Base-by-base conservation (phyloP, 768 basidiomycete genomes). In the Sutorius australiensis region DNA sequence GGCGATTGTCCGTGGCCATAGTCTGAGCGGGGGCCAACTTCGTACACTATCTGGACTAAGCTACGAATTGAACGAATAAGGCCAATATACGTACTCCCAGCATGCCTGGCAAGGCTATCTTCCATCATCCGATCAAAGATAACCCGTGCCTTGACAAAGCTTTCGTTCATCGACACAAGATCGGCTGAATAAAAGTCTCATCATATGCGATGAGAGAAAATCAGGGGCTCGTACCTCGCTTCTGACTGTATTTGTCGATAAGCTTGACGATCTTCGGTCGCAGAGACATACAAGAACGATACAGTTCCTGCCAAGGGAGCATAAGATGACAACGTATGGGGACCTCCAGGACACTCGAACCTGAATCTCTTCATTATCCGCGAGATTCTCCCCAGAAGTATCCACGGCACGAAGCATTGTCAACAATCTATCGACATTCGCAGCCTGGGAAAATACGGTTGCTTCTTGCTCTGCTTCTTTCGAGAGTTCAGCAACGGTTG, bases 181-280 rank as follows among this genome's bases (percentile, higher is more conserved):
- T 98, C 95, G 51, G 94, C 95, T 95, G 60, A 13, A 50, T 13
- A 19, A 46, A 16, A 17, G 12, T 48, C 9, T 40, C 50, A 50
- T 38, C 16, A 36, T 7, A 41, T 44, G 19, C 39, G 38, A 48
- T 27, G 24, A 31, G 27, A 4, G 44, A 50, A 34, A 0, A 45
- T 57, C 41, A 48, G 48, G 16, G 17, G 32, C 31, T 30, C 71
- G 48, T 49, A 81, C 78, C 80, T 72, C 93, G 79, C 74, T 98
- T 97, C 75, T 95, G 93, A 61, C 88, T 93, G 66, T 98, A 98
- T 74, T 94, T 97, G 67, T 97, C 93, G 57, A 98, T 97, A 49
- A 98, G 72, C 64, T 94, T 93, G 56, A 97, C 94, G 57, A 98
- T 95, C 77, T 93, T 95, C 7, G 94, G 94, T 41, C 95, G 80